phyloP scores from a whole-genome alignment of 2,329 filamentous ascomycete genomes.

The Colletotrichum liriopes region DNA sequence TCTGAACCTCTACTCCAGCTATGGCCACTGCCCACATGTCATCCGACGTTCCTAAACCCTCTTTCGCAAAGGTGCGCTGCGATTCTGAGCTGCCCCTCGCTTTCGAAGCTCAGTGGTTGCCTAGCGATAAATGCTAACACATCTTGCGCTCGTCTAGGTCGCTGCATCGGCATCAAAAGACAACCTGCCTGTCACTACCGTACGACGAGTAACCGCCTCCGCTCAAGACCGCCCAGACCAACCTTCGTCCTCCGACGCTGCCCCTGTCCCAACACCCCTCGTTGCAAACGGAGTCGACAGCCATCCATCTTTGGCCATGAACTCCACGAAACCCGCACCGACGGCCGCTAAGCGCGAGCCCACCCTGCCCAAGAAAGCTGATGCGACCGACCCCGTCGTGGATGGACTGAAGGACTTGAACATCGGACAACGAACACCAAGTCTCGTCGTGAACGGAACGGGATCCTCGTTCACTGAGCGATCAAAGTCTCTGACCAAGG shows the following conservation, averaged over 20 bases:
- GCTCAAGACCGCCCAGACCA: slow-evolving; percentile 39
- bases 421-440: slow-evolving; percentile 53
- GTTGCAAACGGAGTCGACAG: slow-evolving; percentile 25
- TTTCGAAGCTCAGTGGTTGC: slow-evolving; percentile 12
- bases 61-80: slow-evolving; percentile 82
- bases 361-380: slow-evolving; percentile 16
- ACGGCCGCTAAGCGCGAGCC: slow-evolving; percentile 18
- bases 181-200: slow-evolving; percentile 51
- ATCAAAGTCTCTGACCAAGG: slow-evolving; percentile 54
- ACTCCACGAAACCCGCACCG: slow-evolving; percentile 24
- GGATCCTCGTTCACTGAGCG: slow-evolving; percentile 57
- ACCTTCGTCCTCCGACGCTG: background rate
- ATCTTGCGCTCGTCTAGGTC: slow-evolving; percentile 55
- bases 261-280: slow-evolving; percentile 6
- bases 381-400: slow-evolving; percentile 41
- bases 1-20: slow-evolving; percentile 31
- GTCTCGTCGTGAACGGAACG: slow-evolving; percentile 67
- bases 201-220: slow-evolving; percentile 46
- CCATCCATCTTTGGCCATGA: slow-evolving; percentile 19
- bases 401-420: slow-evolving; percentile 51
- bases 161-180: slow-evolving; percentile 64
- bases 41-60: slow-evolving; percentile 70
- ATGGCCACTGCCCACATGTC: slow-evolving; percentile 66
- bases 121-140: slow-evolving; percentile 43
- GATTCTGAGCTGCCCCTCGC: background rate